Evolutionary conservation across 306 rosid genomes (phyloP).

Genomic region (Spatholobus suberectus): DNA sequence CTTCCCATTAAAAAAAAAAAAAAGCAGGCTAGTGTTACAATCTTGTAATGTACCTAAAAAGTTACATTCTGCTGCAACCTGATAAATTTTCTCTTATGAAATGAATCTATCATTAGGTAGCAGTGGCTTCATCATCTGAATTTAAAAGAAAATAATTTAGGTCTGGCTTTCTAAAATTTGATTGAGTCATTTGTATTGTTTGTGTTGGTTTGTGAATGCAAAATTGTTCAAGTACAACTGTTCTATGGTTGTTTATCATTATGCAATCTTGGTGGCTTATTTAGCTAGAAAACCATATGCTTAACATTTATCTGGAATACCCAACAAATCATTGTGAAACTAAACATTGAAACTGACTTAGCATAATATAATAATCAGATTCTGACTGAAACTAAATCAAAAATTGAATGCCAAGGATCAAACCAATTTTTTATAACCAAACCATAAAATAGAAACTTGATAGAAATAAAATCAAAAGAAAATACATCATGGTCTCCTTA

Average conservation of each 20-base stretch:
- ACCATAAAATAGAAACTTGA: too few relatives aligned
- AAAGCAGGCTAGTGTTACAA: neutral
- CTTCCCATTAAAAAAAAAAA: neutral
- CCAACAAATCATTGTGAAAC: too few relatives aligned
- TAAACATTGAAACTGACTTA: too few relatives aligned
- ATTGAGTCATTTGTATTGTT: neutral
- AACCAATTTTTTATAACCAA: too few relatives aligned
- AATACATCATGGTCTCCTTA: too few relatives aligned
- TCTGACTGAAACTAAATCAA: too few relatives aligned
- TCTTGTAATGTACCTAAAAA: slow-evolving; percentile 17
- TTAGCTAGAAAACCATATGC: neutral
- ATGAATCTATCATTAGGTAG: neutral
- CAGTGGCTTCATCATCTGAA: neutral
- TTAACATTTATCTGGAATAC: too few relatives aligned
- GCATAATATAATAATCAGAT: too few relatives aligned
- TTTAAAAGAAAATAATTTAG: neutral
- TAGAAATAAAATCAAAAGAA: too few relatives aligned
- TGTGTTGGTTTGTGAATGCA: slow-evolving; percentile 30
- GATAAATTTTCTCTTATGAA: neutral
- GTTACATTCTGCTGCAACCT: slow-evolving; percentile 7
- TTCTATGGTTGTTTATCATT: neutral
- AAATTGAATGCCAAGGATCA: too few relatives aligned
- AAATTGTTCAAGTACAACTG: neutral
- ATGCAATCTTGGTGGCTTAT: neutral
- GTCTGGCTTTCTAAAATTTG: neutral